A percentile compares a stretch with the other conserved stretches of the same genome.
Conservation (phyloP, 208 protist species). For the Balamuthia mandrillaris region DNA sequence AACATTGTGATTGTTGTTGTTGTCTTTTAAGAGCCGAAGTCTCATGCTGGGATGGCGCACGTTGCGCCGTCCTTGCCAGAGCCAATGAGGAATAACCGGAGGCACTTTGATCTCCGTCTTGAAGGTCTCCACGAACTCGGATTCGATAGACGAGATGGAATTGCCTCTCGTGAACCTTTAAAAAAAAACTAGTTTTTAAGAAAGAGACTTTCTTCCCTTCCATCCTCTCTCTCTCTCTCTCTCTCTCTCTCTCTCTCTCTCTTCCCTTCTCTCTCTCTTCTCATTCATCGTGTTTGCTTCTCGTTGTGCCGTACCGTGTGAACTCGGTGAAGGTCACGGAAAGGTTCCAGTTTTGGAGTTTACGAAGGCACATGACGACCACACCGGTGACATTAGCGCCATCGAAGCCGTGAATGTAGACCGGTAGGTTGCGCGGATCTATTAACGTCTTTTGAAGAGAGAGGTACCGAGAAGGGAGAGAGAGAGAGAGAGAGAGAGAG, state of each 20-base stretch:
- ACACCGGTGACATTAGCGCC: neutral
- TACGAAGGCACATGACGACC: slow-evolving; percentile 29
- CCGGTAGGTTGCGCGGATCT: neutral
- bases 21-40: neutral
- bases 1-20: too few species aligned
- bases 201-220: too few species aligned
- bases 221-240: too few species aligned
- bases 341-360: slow-evolving; percentile 19
- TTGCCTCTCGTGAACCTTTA: neutral
- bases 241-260: too few species aligned
- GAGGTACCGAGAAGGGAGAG: neutral
- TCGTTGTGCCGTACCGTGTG: neutral
- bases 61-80: neutral
- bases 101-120: neutral
- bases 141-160: slow-evolving; percentile 4
- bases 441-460: neutral
- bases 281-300: too few species aligned
- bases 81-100: neutral
- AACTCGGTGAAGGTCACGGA: neutral
- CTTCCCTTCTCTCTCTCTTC: too few species aligned
- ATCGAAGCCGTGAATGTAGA: slow-evolving; percentile 27
- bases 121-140: slow-evolving; percentile 14
- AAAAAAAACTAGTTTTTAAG: neutral
- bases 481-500: neutral
- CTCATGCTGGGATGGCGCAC: neutral